Conservation (phyloP, 129 eudicot genomes). For the Helichrysum umbraculigerum region DNA sequence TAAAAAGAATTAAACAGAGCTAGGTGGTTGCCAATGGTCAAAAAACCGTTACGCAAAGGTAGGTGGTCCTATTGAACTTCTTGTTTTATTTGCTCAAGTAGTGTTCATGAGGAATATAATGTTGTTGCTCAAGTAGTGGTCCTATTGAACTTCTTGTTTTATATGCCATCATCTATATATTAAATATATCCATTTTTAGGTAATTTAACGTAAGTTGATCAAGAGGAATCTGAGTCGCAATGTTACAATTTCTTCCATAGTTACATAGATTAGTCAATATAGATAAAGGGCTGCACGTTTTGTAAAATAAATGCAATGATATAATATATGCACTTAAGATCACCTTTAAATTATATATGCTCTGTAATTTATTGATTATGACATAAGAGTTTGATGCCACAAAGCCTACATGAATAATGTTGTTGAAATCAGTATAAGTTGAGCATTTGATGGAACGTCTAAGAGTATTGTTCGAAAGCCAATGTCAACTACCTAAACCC, state of each 20-base stretch:
- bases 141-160: too few relatives aligned
- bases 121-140: too few relatives aligned
- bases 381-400: constrained; percentile 13
- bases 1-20: background rate
- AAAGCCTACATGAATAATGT: background rate
- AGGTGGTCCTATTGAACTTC: too few relatives aligned
- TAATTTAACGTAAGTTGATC: too few relatives aligned
- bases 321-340: background rate
- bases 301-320: constrained; percentile 3
- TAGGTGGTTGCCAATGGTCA: background rate
- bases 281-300: background rate
- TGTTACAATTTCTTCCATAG: background rate
- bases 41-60: too few relatives aligned
- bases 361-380: background rate
- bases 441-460: background rate
- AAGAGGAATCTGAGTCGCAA: background rate
- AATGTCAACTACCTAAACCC: background rate
- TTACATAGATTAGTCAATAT: constrained; percentile 11
- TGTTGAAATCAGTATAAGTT: too few relatives aligned
- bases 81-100: too few relatives aligned
- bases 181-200: background rate
- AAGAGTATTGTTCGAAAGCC: background rate
- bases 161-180: background rate
- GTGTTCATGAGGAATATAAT: too few relatives aligned
- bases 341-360: constrained; percentile 5